phyloP scores from a whole-genome alignment of 352 stramenopile genomes.

The Halophytophthora polymorphica region DNA sequence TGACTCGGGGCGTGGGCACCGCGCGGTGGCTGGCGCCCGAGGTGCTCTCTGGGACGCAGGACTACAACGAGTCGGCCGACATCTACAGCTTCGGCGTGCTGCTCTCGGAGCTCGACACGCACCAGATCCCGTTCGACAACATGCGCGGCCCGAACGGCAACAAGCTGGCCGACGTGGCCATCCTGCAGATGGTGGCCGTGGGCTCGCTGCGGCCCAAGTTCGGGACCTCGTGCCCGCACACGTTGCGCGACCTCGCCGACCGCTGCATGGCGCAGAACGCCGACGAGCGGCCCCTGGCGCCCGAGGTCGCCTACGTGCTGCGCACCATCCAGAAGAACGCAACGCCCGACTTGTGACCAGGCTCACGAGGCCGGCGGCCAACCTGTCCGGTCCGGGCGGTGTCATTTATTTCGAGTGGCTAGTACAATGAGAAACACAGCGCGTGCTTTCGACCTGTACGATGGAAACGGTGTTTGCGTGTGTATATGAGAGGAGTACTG shows the following conservation, averaged over 20 bases:
- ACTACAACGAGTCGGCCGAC: slow-evolving; percentile 3
- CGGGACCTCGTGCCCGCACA: slow-evolving; percentile 6
- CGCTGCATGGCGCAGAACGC: slow-evolving; percentile 27
- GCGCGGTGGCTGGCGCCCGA: slow-evolving; percentile 18
- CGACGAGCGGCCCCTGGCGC: slow-evolving; percentile 9
- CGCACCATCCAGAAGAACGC: too few relatives aligned
- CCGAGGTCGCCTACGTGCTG: slow-evolving; percentile 15
- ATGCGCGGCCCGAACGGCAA: not conserved
- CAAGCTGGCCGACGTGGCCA: slow-evolving; percentile 3
- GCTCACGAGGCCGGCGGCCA: too few relatives aligned
- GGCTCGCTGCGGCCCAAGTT: slow-evolving; percentile 5
- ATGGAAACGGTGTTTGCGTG: too few relatives aligned
- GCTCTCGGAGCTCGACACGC: slow-evolving; percentile 9
- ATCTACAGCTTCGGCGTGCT: slow-evolving; percentile 12
- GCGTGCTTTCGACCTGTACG: too few relatives aligned
- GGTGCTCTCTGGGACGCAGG: slow-evolving; percentile 2
- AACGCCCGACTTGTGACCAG: too few relatives aligned
- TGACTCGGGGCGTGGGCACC: slow-evolving; percentile 20
- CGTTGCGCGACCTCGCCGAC: slow-evolving; percentile 21
- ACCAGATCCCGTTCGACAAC: slow-evolving; percentile 4
- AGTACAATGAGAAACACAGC: too few relatives aligned
- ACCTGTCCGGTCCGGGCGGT: too few relatives aligned
- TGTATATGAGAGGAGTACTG: too few relatives aligned
- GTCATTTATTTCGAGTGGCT: too few relatives aligned
- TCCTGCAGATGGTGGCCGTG: slow-evolving; percentile 5